Conservation (phyloP, 108 stramenopile species). For the Epithemia pelagica region DNA sequence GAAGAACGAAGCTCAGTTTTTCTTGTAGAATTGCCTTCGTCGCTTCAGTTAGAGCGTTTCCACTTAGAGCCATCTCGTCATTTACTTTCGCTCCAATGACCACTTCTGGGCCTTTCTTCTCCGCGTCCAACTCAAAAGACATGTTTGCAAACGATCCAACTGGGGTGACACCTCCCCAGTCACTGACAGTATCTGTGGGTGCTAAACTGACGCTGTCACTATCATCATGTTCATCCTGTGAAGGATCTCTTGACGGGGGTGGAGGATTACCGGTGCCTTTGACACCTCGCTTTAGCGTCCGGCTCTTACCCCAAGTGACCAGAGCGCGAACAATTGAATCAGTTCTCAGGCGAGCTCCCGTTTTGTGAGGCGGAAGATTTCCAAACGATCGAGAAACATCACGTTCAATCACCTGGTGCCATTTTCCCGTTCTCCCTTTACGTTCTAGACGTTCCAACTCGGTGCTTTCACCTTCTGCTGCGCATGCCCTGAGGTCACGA, state of each 20-base stretch:
- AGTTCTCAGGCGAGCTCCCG: conserved; percentile 51
- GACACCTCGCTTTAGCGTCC: conserved; percentile 56
- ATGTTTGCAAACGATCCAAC: conserved; percentile 44
- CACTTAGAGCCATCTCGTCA: conserved; percentile 49
- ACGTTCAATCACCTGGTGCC: conserved; percentile 75
- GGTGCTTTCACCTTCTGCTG: background rate
- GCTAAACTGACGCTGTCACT: conserved; percentile 30
- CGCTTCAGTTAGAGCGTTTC: conserved; percentile 66
- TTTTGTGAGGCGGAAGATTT: conserved; percentile 86
- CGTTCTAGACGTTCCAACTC: conserved; percentile 35
- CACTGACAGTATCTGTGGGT: conserved; percentile 78
- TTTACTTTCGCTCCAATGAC: background rate
- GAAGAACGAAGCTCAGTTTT: conserved; percentile 71
- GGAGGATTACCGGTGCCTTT: conserved; percentile 41
- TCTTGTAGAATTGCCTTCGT: conserved; percentile 71
- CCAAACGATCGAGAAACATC: conserved; percentile 79
- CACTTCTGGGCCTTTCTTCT: background rate
- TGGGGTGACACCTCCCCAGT: conserved; percentile 77
- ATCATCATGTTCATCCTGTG: background rate
- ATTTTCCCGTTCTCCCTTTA: conserved; percentile 53
- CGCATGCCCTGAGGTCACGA: background rate
- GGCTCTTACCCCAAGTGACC: conserved; percentile 70
- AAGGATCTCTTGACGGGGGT: conserved; percentile 1
- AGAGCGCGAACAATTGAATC: conserved; percentile 83
- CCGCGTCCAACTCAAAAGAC: background rate